phyloP scores from a whole-genome alignment of 192 early-diverging fungal species.

The Gamsiella multidivaricata region DNA sequence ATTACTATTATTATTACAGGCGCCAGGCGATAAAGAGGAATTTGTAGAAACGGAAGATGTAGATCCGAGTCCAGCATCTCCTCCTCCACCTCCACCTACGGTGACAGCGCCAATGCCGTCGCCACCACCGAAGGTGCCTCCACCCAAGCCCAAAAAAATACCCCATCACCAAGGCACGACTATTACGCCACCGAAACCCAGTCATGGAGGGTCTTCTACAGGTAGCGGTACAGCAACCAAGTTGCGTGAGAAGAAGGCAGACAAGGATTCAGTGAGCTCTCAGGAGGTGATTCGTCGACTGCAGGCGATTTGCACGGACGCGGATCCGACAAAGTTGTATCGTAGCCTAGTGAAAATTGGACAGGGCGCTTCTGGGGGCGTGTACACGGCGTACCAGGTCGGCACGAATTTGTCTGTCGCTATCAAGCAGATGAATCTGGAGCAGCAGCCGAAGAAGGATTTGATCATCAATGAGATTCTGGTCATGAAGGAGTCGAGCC shows the following conservation, averaged over 20 bases:
- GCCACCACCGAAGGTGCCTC: constrained; percentile 39
- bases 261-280: constrained; percentile 59
- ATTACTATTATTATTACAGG: no score
- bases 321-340: constrained; percentile 88
- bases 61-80: constrained; percentile 15
- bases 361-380: constrained; percentile 92
- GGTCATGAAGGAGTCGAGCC: constrained; percentile 84
- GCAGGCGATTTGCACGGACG: constrained; percentile 85
- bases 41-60: constrained; percentile 19
- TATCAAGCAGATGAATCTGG: constrained; percentile 97
- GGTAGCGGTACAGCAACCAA: constrained; percentile 3
- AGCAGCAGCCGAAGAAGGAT: constrained; percentile 97
- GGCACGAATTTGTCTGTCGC: constrained; percentile 80
- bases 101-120: constrained; percentile 18
- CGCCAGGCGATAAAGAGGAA: constrained; percentile 19
- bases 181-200: constrained; percentile 8
- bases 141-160: constrained; percentile 50
- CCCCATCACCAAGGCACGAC: constrained; percentile 36
- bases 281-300: constrained; percentile 88
- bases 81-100: constrained; percentile 18
- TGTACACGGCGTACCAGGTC: constrained; percentile 85
- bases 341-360: constrained; percentile 91
- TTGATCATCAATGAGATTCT: constrained; percentile 94
- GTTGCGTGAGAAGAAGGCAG: constrained; percentile 59
- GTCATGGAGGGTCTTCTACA: neutral